Base-by-base conservation (phyloP, 352 stramenopile genomes). In the Pythium chondricola region DNA sequence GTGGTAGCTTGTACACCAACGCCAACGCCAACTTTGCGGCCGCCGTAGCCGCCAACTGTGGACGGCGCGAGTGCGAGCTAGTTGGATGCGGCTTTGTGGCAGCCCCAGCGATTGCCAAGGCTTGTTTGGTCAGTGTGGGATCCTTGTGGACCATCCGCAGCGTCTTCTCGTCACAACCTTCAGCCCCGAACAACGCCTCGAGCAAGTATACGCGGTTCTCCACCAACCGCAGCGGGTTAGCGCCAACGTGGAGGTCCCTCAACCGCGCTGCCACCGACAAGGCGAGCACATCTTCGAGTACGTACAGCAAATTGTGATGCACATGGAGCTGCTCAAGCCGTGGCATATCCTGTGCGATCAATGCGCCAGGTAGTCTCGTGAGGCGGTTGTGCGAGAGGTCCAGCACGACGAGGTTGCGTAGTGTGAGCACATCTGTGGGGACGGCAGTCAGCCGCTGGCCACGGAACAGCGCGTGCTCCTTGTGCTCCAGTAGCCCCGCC, bases 191-290 rank as follows among this genome's bases (percentile, higher is more conserved):
- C 3, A 88, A 61, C 18, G 67, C 56, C 18, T 91, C 76, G 2
- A 91, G 58, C 20, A 87, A 53, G 46, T 91, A 91, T 16, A 91
- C 43, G 17, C 76, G 72, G 46, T 91, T 87, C 37, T 69, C 58
- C 17, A 71, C 52, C 7, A 91, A 52, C 1, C 76, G 71, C 25
- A 91, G 58, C 0, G 79, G 76, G 43, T 91, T 91, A 7, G 59
- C 40, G 10, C 44, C 38, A 13, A 87, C 11, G 38, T 88, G 64
- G 18, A 91, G 63, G 24, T 86, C 71, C 14, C 70, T 62, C 7
- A 91, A 47, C n/a, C 72, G 56, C 36, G 70, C 63, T 1, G 61
- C 50, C 0, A 39, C 30, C 1, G 72, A 69, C 22, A 91, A 58
- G 3, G 62, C 70, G 4, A 88, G 31, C 3, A 91, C 43, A 38